Base-by-base conservation (phyloP, 2,329 filamentous ascomycete genomes). In the Rhynchosporium agropyri region DNA sequence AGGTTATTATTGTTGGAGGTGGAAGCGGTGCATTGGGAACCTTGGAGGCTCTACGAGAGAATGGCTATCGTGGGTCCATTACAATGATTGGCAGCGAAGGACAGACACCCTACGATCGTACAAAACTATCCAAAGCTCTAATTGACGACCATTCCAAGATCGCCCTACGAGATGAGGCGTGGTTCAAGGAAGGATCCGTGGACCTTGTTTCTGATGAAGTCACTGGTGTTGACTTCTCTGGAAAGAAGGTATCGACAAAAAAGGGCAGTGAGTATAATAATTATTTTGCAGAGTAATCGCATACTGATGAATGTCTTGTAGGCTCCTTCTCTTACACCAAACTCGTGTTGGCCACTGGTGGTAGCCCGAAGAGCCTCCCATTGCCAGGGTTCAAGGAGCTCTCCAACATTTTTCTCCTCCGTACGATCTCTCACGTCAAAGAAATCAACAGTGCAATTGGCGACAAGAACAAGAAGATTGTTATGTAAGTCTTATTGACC, bases 71-170 rank as follows among this genome's bases (percentile, higher is more conserved):
- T 4, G 94, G 92, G 13, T 80, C 84, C 61, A 87, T 99, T 69
- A 96, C 92, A 0, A 81, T 97, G 71, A 87, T 99, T 71, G 88
- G 90, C 12, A 88, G 85, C 67, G 95, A 99, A 76, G 89, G 90
- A 28, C 89, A 95, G 74, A 83, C 89, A 40, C 93, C 93, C 38
- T 93, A 98, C 71, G 95, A 99, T 78, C 87, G 95, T 26, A 92
- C 95, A 10, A 98, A 98, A 81, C 83, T 99, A 48, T 97, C 93
- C 73, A 99, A 99, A 78, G 92, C 94, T 0, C 82, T 99, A 12
- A 84, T 97, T 66, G 86, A 90, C 6, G 94, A 99, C 74, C 77
- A 86, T 1, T 82, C 83, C 50, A 97, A 96, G 78, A 78, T 97
- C 49, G 86, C 89, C 48, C 89, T 88, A 82, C 84, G 95, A 65